Base-by-base conservation (phyloP, 441 rosid genomes). In the Populus trichocarpa region DNA sequence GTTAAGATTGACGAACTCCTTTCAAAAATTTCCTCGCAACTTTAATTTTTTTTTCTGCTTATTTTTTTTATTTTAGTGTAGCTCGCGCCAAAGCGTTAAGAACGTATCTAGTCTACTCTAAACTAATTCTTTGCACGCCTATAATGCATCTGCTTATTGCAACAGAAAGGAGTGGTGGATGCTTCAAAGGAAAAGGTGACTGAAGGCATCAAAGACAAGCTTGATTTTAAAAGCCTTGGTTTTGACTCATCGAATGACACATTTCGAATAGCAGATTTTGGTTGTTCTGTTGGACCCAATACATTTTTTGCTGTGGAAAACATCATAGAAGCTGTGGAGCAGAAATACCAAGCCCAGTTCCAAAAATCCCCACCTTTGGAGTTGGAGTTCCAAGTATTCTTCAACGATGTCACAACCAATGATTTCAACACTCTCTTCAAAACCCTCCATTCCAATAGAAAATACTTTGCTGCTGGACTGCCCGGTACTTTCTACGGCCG, bases 371-470 rank as follows among this genome's bases (percentile, higher is more conserved):
- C 67, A n/a, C n/a, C n/a, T n/a, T n/a, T n/a, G n/a, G n/a, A n/a
- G n/a, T 25, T 69, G 13, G 82, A 53, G 53, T 65, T 74, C 23
- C 81, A 79, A 57, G 81, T 77, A 10, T 77, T 73, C 70, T 69
- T 75, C 67, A 75, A 78, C 9, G 84, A 67, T 72, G 79, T 71
- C 23, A 16, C 68, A 1, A 61, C 73, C 73, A 84, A 81, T 65
- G 84, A 86, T 61, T 86, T 86, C 80, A 85, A 86, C 77, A 83
- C 86, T 35, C 87, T 81, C 70, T 83, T 84, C 79, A 70, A 14
- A 25, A 26, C 81, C 25, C 79, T 83, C 68, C 81, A 83, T 38
- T 26, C 28, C 2, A 1, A 25, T 12, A 23, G 73, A n/a, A 23
- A 46, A 64, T 82, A 80, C 79, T 77, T 76, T 42, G 36, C 57